Conservation (phyloP, 768 basidiomycete genomes). For the Candolleomyces efflorescens region DNA sequence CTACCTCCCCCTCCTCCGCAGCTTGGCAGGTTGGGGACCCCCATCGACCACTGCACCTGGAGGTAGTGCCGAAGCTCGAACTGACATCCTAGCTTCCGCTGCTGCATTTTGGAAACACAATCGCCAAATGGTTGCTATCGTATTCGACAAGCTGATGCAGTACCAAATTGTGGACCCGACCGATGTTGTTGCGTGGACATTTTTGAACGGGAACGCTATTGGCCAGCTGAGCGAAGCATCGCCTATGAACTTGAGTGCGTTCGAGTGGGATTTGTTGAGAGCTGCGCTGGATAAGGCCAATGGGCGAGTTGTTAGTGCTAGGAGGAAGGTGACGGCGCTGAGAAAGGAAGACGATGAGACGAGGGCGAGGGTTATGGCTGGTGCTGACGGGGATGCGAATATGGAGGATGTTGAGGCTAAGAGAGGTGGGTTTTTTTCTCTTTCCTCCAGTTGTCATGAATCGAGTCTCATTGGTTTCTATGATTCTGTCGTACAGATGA, state of each 20-base stretch:
- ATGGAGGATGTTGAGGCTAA: slow-evolving; percentile 70
- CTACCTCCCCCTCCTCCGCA: slow-evolving; percentile 74
- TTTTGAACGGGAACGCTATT: slow-evolving; percentile 49
- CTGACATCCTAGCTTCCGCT: slow-evolving; percentile 66
- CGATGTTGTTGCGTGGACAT: slow-evolving; percentile 86
- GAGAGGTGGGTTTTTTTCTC: slow-evolving; percentile 31
- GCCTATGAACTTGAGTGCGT: slow-evolving; percentile 45
- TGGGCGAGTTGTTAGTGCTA: slow-evolving; percentile 77
- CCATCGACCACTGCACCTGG: slow-evolving; percentile 28
- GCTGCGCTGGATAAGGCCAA: slow-evolving; percentile 87
- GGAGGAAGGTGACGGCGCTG: slow-evolving; percentile 66
- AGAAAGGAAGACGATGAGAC: slow-evolving; percentile 89
- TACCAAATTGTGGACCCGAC: slow-evolving; percentile 96
- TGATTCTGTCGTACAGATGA: slow-evolving; percentile 26
- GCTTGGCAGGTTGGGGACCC: slow-evolving; percentile 47
- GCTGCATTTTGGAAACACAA: slow-evolving; percentile 82
- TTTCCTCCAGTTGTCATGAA: not conserved
- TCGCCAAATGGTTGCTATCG: slow-evolving; percentile 84
- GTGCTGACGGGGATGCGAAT: slow-evolving; percentile 38
- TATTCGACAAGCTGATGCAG: slow-evolving; percentile 97
- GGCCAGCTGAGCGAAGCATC: slow-evolving; percentile 34
- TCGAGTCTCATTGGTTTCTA: not conserved
- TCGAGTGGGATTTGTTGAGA: slow-evolving; percentile 84
- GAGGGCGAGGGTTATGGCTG: slow-evolving; percentile 70
- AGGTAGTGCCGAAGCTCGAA: slow-evolving; percentile 54